Evolutionary conservation across 163 green algal species (phyloP), one percentile per base, ranked within the genome.

Genomic region (Chlorella variabilis): DNA sequence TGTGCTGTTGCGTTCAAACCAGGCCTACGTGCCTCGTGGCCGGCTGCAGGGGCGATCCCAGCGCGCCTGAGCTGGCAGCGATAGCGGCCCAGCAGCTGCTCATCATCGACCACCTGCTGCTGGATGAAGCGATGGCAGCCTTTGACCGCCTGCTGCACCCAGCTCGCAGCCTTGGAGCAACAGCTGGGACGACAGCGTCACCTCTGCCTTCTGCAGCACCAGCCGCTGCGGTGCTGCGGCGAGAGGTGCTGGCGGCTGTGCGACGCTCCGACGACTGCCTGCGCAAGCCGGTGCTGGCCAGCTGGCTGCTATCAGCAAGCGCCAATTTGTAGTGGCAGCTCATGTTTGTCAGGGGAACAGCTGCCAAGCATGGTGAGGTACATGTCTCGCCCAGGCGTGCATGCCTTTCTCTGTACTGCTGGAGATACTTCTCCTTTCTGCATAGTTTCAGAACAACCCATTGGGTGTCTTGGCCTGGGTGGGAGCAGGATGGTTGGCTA

Each of bases 31-130:
- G 20, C n/a, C 25, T 17, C 1, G 2, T 38, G 2, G n/a, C n/a
- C n/a, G n/a, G n/a, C n/a, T 79, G 73, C 73, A 80, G 73, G 1
- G 51, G 54, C 38, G 56, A 70, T 4, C 56, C 56, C 2, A 13
- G 7, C 0, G 58, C 75, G 17, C 27, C 20, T 21, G 38, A 63
- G 31, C 41, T 85, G 59, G 45, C 83, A 20, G n/a, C 70, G 6
- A 5, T 89, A 39, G 78, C 83, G 5, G 79, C 86, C 9, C 67
- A 86, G 51, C 48, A 76, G 73, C 66, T 90, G 74, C 76, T 90
- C 9, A 17, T 75, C 4, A 39, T 90, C 7, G 77, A 89, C 36
- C 66, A 77, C 15, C 13, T 51, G 51, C 73, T 87, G 33, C 42
- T 85, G 29, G 45, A 62, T 33, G 67, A 42, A 23, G 62, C 77